A percentile compares a stretch with the other conserved stretches of the same genome.
Conservation (phyloP, 306 rosid species). For the Quercus parvula region DNA sequence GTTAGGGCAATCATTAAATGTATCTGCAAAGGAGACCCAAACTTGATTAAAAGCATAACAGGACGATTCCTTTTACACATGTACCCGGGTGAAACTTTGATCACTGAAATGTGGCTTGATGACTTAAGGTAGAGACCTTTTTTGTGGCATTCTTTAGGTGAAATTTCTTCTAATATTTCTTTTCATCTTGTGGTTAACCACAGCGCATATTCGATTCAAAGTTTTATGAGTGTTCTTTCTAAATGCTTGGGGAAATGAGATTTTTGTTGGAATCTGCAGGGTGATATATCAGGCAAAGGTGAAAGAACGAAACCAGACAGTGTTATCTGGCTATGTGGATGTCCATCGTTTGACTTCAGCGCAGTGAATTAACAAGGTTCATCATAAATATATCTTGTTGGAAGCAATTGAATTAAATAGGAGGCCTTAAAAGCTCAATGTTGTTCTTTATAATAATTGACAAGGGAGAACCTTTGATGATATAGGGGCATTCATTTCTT, state of each 20-base stretch:
- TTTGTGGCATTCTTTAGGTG: not conserved
- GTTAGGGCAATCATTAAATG: conserved; percentile 83
- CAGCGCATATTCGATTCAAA: not conserved
- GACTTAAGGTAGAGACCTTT: conserved; percentile 53
- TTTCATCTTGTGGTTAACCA: not conserved
- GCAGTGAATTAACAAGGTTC: conserved; percentile 30
- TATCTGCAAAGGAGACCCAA: conserved; percentile 73
- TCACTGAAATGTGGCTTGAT: conserved; percentile 94
- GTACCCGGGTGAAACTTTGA: conserved; percentile 86
- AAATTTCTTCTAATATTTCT: not conserved
- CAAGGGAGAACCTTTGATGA: not conserved
- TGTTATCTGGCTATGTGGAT: conserved; percentile 73
- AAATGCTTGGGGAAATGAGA: conserved; percentile 1
- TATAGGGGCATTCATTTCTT: not conserved
- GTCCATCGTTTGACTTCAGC: conserved; percentile 47
- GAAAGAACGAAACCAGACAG: conserved; percentile 69
- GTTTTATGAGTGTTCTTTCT: not conserved
- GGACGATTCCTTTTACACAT: conserved; percentile 86
- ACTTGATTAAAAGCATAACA: conserved; percentile 55
- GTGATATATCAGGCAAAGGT: conserved; percentile 71
- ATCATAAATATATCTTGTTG: not conserved
- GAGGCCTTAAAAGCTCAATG: not conserved
- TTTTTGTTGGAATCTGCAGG: conserved; percentile 45
- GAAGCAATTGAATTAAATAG: not conserved
- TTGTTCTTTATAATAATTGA: not conserved